Evolutionary conservation across 306 rosid species (phyloP).

Genomic region (Prunus dulcis): DNA sequence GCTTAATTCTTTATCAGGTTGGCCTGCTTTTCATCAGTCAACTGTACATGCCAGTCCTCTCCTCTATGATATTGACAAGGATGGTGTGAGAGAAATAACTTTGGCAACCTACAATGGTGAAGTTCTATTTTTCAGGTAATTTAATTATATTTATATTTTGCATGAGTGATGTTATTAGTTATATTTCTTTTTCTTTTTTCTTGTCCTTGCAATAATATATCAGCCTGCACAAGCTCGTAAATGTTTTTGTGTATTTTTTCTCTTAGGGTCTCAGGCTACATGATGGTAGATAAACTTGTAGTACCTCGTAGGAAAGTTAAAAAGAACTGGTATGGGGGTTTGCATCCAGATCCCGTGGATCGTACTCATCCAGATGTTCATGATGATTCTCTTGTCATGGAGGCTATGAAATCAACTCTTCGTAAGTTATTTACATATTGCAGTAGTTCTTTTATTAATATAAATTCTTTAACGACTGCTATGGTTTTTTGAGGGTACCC

Average conservation of each 20-base stretch:
- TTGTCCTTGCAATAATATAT: neutral
- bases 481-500: neutral
- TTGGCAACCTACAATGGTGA: conserved; percentile 98
- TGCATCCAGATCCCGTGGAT: conserved; percentile 74
- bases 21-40: conserved; percentile 99
- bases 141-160: conserved; percentile 20
- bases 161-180: neutral
- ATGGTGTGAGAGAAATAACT: conserved; percentile 93
- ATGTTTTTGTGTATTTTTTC: conserved; percentile 8
- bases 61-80: conserved; percentile 93
- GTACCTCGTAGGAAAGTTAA: conserved; percentile 83
- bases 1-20: conserved; percentile 58
- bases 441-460: conserved; percentile 5
- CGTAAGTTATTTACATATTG: conserved; percentile 45
- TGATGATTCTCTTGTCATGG: conserved; percentile 64
- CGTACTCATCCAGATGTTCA: conserved; percentile 89
- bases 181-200: neutral
- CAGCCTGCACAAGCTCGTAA: neutral
- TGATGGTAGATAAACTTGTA: conserved; percentile 89
- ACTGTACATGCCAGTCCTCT: conserved; percentile 97
- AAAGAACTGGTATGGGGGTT: conserved; percentile 80
- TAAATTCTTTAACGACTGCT: neutral
- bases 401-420: conserved; percentile 45
- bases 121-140: conserved; percentile 93
- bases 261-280: conserved; percentile 85